Base-by-base conservation (phyloP, 495 filamentous ascomycete genomes). In the Podospora tetraspora region DNA sequence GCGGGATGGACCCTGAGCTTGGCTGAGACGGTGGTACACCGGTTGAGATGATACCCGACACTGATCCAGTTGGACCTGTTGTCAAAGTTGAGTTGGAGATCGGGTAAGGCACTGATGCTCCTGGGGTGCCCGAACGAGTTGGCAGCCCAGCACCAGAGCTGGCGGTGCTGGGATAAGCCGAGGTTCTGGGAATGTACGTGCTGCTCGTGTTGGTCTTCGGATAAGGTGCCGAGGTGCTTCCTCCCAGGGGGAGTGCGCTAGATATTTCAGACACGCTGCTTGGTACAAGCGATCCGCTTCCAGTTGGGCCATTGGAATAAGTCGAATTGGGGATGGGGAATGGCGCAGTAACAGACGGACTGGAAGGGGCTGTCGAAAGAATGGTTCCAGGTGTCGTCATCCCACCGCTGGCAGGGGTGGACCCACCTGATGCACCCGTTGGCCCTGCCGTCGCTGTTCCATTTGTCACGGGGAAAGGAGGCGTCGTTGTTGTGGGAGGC, bases 251-350 rank as follows among this genome's bases (percentile, higher is more conserved):
- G 0, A 9, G 16, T n/a, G 43, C 43, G 43, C 16, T 52, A n/a
- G 43, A 52, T 52, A 52, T 52, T 3, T 8, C 43, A 52, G 43
- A 52, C 5, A 52, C 43, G n/a, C 19, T 19, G 43, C 43, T 52
- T 52, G 43, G 43, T 2, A n/a, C 16, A 6, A 52, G n/a, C 2
- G 43, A 52, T 52, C 43, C 43, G 43, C 43, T 52, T 52, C 43
- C 43, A 52, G 43, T 62, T 62, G 60, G 60, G 19, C 60, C 60
- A 32, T 27, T 62, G 23, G 60, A 29, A 4, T 23, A 27, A 21
- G 12, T 62, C 29, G 60, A 62, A 27, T 67, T 67, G 5, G 65
- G 21, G 29, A 67, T 10, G 13, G 65, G 65, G 22, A 67, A 67
- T 34, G 65, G 30, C 22, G 30, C 59, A 21, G 62, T 25, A 4